Evolutionary conservation across 2,329 filamentous ascomycete genomes (phyloP).

Genomic region (Scopulariopsis brevicaulis): DNA sequence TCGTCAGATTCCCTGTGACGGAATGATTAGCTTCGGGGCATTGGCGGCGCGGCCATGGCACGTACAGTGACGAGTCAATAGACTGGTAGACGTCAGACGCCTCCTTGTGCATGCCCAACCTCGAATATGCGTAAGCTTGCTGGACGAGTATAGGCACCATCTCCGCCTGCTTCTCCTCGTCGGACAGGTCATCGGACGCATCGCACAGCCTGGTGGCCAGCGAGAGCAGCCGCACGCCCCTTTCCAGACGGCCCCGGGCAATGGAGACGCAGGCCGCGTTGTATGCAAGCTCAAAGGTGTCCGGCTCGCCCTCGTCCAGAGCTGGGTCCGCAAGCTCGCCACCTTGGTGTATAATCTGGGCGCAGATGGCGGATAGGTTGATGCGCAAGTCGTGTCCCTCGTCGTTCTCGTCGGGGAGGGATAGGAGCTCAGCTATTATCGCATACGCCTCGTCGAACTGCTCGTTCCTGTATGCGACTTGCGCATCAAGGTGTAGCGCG

Average conservation of each 20-base stretch:
- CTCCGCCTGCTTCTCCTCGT: conserved; percentile 66
- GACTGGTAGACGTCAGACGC: conserved; percentile 50
- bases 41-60: not conserved
- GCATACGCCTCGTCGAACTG: conserved; percentile 55
- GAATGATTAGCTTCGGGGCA: not conserved
- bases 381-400: conserved; percentile 68
- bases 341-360: conserved; percentile 57
- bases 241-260: conserved; percentile 53
- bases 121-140: conserved; percentile 60
- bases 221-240: conserved; percentile 56
- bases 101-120: conserved; percentile 53
- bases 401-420: conserved; percentile 31
- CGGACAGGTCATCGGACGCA: conserved; percentile 58
- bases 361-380: conserved; percentile 60
- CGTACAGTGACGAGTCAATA: conserved; percentile 50
- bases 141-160: conserved; percentile 66
- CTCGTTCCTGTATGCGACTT: conserved; percentile 64
- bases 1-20: conserved; percentile 48
- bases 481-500: conserved; percentile 45
- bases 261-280: conserved; percentile 68
- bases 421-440: conserved; percentile 50
- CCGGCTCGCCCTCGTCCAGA: conserved; percentile 30
- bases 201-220: conserved; percentile 62
- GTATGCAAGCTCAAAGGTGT: conserved; percentile 64
- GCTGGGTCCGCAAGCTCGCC: not conserved